Evolutionary conservation across 495 filamentous ascomycete genomes (phyloP), one percentile per base, ranked within the genome.

Genomic region (Darksidea phi): DNA sequence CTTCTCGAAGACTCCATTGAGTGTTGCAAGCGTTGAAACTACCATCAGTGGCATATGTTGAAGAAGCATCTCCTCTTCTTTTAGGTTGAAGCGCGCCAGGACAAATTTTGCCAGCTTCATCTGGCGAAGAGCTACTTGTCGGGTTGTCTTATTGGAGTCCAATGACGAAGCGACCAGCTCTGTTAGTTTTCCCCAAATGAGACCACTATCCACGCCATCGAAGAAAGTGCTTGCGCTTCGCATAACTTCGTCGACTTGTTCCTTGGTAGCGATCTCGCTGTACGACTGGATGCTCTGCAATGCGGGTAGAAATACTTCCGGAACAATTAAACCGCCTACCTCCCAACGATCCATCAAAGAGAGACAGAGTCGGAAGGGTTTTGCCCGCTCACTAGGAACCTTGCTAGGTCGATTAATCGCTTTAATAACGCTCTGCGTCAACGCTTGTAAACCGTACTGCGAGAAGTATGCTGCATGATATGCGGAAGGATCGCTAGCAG

Each of bases 261-360:
- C 75, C 67, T 86, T 87, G 15, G 75, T 57, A 45, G 86, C 76
- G 54, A 75, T 71, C 42, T 71, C 67, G 70, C 91, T 84, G 74
- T 90, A 97, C 17, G 74, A 71, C 61, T 86, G 84, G 45, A 95
- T 83, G 60, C 84, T 92, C 69, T 86, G 76, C 58, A 97, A 82
- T n/a, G 90, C 84, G 11, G 91, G 88, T 1, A 95, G 75, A 68
- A 99, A 97, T 11, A 97, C 83, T 26, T 88, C 84, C 0, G 92
- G 88, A 6, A 96, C 86, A 49, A 99, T 85, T 21, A 91, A 76
- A 11, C 88, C 90, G 18, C 94, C 94, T 67, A 99, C 89, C 69
- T 99, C 95, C 91, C 90, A 96, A 26, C 90, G 83, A 76, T 99
- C 94, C 95, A 97, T 96, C 52, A 99, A 75, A 15, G 95, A 96